Evolutionary conservation across 78 protist species (phyloP).

Genomic region (Pigoraptor vietnamica): DNA sequence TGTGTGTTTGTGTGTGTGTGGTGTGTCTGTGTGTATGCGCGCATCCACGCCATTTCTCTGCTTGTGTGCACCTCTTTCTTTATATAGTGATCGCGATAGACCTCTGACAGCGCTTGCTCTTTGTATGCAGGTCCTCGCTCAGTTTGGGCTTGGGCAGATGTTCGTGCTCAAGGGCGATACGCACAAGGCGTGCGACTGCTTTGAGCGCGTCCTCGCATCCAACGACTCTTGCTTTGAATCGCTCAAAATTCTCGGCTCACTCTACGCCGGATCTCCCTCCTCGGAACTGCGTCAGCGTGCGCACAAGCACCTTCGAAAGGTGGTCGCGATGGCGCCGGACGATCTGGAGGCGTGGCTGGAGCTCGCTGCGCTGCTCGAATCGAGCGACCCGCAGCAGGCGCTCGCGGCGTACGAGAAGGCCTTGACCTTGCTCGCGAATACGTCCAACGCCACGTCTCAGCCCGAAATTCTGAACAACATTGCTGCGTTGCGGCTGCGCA

Average conservation of each 20-base stretch:
- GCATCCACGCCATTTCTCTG: no score
- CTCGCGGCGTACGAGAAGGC: constrained; percentile 30
- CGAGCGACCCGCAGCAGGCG: constrained; percentile 18
- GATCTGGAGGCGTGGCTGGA: constrained; percentile 52
- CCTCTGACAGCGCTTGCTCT: not conserved
- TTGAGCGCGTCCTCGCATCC: constrained; percentile 32
- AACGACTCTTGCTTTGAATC: constrained; percentile 56
- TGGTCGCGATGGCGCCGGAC: constrained; percentile 35
- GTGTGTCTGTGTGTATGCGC: no score
- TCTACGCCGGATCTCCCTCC: constrained; percentile 14
- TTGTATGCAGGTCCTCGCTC: constrained; percentile 30
- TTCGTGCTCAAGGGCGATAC: constrained; percentile 24
- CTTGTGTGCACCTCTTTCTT: no score
- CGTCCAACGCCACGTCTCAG: not conserved
- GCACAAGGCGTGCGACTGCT: constrained; percentile 42
- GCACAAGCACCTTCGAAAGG: constrained; percentile 5
- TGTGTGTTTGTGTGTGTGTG: not conserved
- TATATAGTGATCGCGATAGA: no score
- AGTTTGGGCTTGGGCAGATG: constrained; percentile 61
- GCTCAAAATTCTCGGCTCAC: constrained; percentile 30
- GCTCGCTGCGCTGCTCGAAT: constrained; percentile 40
- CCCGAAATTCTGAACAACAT: constrained; percentile 10
- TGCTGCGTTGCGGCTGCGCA: not conserved
- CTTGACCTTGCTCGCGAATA: not conserved
- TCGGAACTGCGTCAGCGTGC: constrained; percentile 15